A percentile compares a stretch with the other conserved stretches of the same genome.
These are phyloP conservation scores for Chamaecyparis obtusa DNA, from an alignment of 75 land plant genomes.

Conservation along the genomic window DNA sequence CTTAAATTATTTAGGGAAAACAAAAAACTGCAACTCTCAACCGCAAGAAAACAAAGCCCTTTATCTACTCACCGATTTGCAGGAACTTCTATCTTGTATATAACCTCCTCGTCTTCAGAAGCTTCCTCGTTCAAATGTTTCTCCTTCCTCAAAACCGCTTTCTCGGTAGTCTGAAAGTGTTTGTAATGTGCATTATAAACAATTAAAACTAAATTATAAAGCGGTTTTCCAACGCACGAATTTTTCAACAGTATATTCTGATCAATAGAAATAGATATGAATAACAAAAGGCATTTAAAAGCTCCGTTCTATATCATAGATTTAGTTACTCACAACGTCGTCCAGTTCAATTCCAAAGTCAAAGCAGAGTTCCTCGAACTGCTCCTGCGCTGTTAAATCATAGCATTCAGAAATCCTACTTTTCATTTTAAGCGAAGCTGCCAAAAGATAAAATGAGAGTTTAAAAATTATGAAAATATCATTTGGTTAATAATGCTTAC, in stretches of 20 bases:
- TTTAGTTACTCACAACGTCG: slow-evolving; percentile 68
- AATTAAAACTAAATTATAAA: background rate
- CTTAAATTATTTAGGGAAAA: background rate
- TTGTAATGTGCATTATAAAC: background rate
- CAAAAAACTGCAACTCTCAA: background rate
- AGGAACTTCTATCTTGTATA: slow-evolving; percentile 93
- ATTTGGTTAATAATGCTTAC: slow-evolving; percentile 20
- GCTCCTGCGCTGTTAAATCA: slow-evolving; percentile 62
- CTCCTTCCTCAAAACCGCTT: slow-evolving; percentile 81
- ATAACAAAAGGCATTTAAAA: background rate
- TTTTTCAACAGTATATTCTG: background rate
- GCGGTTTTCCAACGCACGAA: background rate
- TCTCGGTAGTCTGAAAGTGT: slow-evolving; percentile 72
- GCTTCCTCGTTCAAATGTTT: slow-evolving; percentile 73
- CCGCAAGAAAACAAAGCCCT: background rate
- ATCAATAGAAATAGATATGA: background rate
- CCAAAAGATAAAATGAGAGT: background rate
- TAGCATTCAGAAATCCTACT: background rate
- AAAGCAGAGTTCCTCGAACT: slow-evolving; percentile 94
- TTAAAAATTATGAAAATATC: background rate
- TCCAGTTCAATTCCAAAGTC: slow-evolving; percentile 94
- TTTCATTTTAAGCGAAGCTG: too few species aligned
- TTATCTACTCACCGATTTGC: slow-evolving; percentile 69
- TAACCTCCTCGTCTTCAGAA: slow-evolving; percentile 67
- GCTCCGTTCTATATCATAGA: too few species aligned